Evolutionary conservation across 2,329 filamentous ascomycete species (phyloP), one percentile per base, ranked within the genome.

Genomic region (Hirsutella minnesotensis): DNA sequence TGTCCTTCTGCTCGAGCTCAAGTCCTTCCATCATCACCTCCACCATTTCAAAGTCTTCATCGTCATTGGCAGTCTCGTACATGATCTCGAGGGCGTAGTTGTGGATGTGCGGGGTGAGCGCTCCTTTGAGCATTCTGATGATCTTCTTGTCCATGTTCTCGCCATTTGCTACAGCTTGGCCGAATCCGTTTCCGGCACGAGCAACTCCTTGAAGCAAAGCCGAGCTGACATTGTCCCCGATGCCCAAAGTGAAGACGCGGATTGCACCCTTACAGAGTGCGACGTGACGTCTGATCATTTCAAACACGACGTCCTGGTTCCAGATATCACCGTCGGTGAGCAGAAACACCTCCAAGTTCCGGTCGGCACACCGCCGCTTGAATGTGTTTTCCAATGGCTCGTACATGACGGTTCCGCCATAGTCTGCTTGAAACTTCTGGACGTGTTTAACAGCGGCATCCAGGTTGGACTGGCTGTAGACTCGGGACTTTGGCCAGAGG

Each of bases 111-210:
- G 81, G 79, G 2, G 73, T 77, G 18, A 87, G 59, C 0, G 81
- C 77, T 0, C 75, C 82, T 54, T 83, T 85, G 44, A 88, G 65
- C 83, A 88, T 87, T 3, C 83, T 72, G 3, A 87, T 69, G 1
- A 86, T 70, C 55, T 83, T 83, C 48, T 64, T 73, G 51, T 83
- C 77, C 60, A 86, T 75, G 53, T 79, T 77, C 55, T 87, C 83
- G 1, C 72, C 63, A 7, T 75, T 61, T 1, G 66, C 67, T 0
- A 86, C 80, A 0, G 72, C 67, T 56, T 87, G 82, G 0, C 73
- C 59, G 46, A 81, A 78, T 3, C 75, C 75, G 18, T 70, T 70
- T 2, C 76, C 75, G 9, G 68, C 69, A 5, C 67, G 60, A 1
- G 73, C 72, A 37, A 75, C 62, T 1, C 75, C 73, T 42, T 78